Conservation (phyloP, 2,329 filamentous ascomycete genomes). For the Epicoccum nigrum region DNA sequence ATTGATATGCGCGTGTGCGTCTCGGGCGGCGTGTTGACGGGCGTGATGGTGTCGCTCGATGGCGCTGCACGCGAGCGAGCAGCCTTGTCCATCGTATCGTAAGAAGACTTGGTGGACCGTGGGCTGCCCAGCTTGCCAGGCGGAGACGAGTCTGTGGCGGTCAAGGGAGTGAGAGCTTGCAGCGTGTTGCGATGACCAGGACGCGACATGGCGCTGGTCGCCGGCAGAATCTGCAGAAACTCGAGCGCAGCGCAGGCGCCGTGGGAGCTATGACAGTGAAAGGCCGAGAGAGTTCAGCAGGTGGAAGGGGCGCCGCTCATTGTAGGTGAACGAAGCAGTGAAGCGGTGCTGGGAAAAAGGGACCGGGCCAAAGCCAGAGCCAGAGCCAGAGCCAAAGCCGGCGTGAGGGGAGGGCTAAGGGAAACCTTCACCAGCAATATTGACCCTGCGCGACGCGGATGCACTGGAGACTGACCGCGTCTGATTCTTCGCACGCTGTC, state of each 20-base stretch:
- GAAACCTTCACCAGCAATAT: slow-evolving; percentile 24
- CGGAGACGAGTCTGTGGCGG: slow-evolving; percentile 69
- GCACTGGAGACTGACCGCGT: neutral
- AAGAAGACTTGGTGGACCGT: slow-evolving; percentile 48
- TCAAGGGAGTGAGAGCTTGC: slow-evolving; percentile 68
- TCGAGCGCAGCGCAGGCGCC: neutral
- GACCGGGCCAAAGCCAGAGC: too few relatives aligned
- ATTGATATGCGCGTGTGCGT: slow-evolving; percentile 54
- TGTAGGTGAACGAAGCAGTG: slow-evolving; percentile 32
- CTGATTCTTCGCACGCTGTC: slow-evolving; percentile 39
- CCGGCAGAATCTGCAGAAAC: slow-evolving; percentile 67
- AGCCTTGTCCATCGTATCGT: slow-evolving; percentile 45
- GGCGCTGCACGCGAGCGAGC: slow-evolving; percentile 41
- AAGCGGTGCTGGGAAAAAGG: slow-evolving; percentile 21
- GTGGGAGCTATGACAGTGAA: slow-evolving; percentile 52
- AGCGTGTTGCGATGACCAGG: slow-evolving; percentile 60
- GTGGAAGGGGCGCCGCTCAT: slow-evolving; percentile 59
- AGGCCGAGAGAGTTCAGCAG: slow-evolving; percentile 72
- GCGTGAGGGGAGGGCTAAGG: slow-evolving; percentile 14
- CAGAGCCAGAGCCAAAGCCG: slow-evolving; percentile 17
- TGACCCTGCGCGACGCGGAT: slow-evolving; percentile 32
- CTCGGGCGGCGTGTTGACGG: slow-evolving; percentile 52
- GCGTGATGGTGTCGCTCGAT: slow-evolving; percentile 51
- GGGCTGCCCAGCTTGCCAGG: slow-evolving; percentile 63
- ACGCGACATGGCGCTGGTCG: slow-evolving; percentile 60